Conservation (phyloP, 495 filamentous ascomycete genomes). For the Opeltia flavorubescens region DNA sequence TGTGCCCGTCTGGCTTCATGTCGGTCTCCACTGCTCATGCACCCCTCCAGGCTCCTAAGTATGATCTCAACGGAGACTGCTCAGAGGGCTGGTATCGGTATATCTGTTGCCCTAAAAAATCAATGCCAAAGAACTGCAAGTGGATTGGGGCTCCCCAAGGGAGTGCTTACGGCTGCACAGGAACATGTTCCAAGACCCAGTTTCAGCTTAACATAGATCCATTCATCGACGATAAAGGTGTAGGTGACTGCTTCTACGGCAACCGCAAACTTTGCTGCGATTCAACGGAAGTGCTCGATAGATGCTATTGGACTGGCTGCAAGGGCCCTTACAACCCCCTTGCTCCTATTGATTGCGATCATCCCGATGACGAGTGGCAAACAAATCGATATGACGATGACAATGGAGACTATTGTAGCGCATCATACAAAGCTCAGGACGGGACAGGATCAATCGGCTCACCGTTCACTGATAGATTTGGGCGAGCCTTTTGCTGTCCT, state of each 20-base stretch:
- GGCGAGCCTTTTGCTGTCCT: slow-evolving; percentile 13
- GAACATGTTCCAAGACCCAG: slow-evolving; percentile 12
- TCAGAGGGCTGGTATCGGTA: slow-evolving; percentile 16
- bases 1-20: slow-evolving; percentile 14
- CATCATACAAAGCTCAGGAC: slow-evolving; percentile 2
- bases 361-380: not conserved
- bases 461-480: slow-evolving; percentile 5
- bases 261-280: slow-evolving; percentile 18
- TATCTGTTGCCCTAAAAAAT: slow-evolving; percentile 22
- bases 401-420: slow-evolving; percentile 8
- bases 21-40: slow-evolving; percentile 16
- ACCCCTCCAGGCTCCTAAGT: slow-evolving; percentile 10
- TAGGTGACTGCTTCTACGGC: slow-evolving; percentile 15
- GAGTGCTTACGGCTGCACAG: slow-evolving; percentile 16
- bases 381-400: slow-evolving; percentile 12
- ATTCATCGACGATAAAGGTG: slow-evolving; percentile 14
- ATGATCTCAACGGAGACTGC: slow-evolving; percentile 9
- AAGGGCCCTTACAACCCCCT: not conserved
- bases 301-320: slow-evolving; percentile 19
- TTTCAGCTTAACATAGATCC: slow-evolving; percentile 20
- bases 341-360: not conserved
- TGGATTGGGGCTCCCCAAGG: slow-evolving; percentile 19
- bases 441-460: not conserved
- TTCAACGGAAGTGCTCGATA: slow-evolving; percentile 11
- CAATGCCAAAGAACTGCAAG: slow-evolving; percentile 21